These are phyloP conservation scores for Trichoderma polysporum DNA, from an alignment of 2,329 filamentous ascomycete genomes.

Conservation along the genomic window DNA sequence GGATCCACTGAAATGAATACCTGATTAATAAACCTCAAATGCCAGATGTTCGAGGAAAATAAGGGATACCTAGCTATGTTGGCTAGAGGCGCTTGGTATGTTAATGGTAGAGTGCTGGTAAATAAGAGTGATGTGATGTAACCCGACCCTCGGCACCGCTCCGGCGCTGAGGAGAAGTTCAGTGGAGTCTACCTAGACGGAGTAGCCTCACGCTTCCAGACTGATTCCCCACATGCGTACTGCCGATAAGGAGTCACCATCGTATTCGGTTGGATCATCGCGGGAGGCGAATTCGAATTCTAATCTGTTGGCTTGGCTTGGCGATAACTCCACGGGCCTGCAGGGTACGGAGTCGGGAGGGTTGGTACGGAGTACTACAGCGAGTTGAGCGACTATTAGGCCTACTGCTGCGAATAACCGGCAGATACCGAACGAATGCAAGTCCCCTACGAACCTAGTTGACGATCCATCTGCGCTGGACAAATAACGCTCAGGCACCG, in stretches of 20 bases:
- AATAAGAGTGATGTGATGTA: constrained; percentile 4
- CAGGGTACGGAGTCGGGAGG: neutral
- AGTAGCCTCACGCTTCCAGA: neutral
- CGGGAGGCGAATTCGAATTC: neutral
- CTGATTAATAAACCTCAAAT: neutral
- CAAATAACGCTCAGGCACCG: constrained; percentile 4
- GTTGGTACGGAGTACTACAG: too few species aligned
- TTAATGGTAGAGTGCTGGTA: neutral
- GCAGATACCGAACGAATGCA: neutral
- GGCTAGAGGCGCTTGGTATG: neutral
- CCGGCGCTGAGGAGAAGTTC: constrained; percentile 9
- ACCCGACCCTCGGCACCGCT: constrained; percentile 2
- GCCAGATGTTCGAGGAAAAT: neutral
- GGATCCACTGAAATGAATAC: neutral
- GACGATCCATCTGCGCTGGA: neutral
- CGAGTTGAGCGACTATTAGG: too few species aligned
- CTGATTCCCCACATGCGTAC: constrained; percentile 9
- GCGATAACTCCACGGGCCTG: neutral
- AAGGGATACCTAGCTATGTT: neutral
- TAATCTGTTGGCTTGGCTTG: neutral
- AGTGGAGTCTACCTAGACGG: constrained; percentile 5
- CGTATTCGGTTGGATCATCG: neutral
- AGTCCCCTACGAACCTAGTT: neutral
- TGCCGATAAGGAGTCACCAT: neutral
- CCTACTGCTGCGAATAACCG: too few species aligned